Evolutionary conservation across 768 basidiomycete genomes (phyloP), one percentile per base, ranked within the genome.

Genomic region (Auricularia cornea): DNA sequence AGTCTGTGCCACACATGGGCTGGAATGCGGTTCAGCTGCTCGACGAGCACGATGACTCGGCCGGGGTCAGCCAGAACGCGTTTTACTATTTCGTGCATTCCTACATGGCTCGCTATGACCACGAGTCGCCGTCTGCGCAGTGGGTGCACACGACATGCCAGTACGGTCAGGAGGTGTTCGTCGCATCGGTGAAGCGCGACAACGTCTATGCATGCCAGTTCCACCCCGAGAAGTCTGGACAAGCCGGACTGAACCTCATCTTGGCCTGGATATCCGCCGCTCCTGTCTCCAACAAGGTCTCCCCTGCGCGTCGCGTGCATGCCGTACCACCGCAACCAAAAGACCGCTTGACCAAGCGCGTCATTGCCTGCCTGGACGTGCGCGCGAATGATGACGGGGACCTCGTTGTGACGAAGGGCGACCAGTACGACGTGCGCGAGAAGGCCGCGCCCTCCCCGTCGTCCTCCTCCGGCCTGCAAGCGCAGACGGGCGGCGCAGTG

Each of bases 1-100:
- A 98, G 78, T 79, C 90, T 0, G 96, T 98, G 18, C 97, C 97
- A 32, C 96, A 98, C 78, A 98, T 99, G 76, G 97, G 97, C 60
- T 99, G 96, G 96, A 98, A 97, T 74, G 76, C 84, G 28, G 85
- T 86, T 29, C 84, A 88, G 64, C 77, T 81, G 48, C 70, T 89
- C 62, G 78, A 83, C 70, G 69, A 75, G n/a, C 72, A 72, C 41
- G 70, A 73, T 31, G 70, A 79, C 65, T 72, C 77, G 62, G 81
- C 83, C 61, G 78, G 79, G 59, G 72, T 84, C 69, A 71, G 81
- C 59, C 73, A 77, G 60, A 72, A 79, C n/a, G 80, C 85, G 23
- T 86, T 87, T 70, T 98, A 95, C 72, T 99, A 99, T 76, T 99
- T 95, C 72, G 95, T 99, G 35, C 97, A 99, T 77, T 98, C 97